Percentiles rank a stretch among this genome's conserved stretches.
Conservation (phyloP, 2,329 filamentous ascomycete genomes). For the Penicillium sp. region DNA sequence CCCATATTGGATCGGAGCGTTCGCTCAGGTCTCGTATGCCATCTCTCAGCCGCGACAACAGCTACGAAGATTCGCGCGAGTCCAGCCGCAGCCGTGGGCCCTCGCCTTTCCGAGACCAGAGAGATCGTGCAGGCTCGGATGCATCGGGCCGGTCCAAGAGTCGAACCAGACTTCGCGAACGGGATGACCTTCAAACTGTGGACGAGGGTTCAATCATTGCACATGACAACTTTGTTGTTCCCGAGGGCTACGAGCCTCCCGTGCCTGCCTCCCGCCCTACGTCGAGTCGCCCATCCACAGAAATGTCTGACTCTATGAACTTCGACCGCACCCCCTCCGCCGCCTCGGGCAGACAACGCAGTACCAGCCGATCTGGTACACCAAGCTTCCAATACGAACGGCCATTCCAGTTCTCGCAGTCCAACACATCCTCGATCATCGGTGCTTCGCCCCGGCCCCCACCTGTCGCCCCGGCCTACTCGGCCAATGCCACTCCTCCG, state of each 20-base stretch:
- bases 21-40: conserved; percentile 31
- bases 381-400: conserved; percentile 38
- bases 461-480: conserved; percentile 48
- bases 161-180: conserved; percentile 52
- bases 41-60: conserved; percentile 29
- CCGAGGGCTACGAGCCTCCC: conserved; percentile 29
- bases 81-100: conserved; percentile 37
- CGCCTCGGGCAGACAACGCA: conserved; percentile 41
- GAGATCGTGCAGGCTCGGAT: conserved; percentile 58
- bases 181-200: conserved; percentile 56
- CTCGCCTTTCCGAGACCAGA: conserved; percentile 42
- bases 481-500: conserved; percentile 56
- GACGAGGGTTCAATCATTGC: conserved; percentile 44
- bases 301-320: conserved; percentile 28
- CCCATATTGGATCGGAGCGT: conserved; percentile 34
- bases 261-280: conserved; percentile 31
- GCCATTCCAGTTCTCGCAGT: conserved; percentile 31
- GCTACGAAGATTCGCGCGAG: conserved; percentile 38
- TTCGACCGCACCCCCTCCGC: conserved; percentile 42
- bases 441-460: conserved; percentile 45
- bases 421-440: conserved; percentile 36
- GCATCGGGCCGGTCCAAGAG: conserved; percentile 56
- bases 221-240: conserved; percentile 28
- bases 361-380: conserved; percentile 39
- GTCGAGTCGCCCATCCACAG: conserved; percentile 41